Percentiles rank a stretch among this genome's conserved stretches.
Conservation (phyloP, 306 rosid genomes). For the Sphenostylis stenocarpa region DNA sequence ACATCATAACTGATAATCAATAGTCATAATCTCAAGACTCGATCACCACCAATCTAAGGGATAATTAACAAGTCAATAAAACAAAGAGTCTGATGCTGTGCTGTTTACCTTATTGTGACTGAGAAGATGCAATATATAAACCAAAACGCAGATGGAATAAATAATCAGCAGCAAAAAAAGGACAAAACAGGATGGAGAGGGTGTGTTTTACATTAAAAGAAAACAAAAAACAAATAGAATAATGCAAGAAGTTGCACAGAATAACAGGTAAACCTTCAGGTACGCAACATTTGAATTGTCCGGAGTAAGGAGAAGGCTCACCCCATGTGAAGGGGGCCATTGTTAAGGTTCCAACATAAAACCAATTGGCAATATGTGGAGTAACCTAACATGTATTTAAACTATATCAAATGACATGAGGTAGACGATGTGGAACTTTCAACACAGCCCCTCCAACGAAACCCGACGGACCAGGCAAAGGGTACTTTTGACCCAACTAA, state of each 20-base stretch:
- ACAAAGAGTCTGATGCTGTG: neutral
- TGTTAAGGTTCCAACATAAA: no score
- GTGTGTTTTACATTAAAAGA: neutral
- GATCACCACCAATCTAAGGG: neutral
- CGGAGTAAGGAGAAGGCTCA: neutral
- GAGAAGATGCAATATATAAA: neutral
- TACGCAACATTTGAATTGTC: neutral
- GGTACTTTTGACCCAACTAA: no score
- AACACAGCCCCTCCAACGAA: no score
- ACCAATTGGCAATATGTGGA: no score
- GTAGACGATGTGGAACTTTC: no score
- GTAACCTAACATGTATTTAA: no score
- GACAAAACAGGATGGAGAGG: neutral
- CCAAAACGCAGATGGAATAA: neutral
- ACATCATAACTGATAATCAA: neutral
- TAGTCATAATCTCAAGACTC: neutral
- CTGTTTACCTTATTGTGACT: neutral
- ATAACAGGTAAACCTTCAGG: neutral
- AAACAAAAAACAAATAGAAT: neutral
- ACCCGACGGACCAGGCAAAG: no score
- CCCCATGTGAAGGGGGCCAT: neutral
- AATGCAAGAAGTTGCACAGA: neutral
- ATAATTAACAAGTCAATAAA: neutral
- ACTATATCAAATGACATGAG: no score
- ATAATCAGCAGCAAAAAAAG: neutral